Evolutionary conservation across 2,329 filamentous ascomycete genomes (phyloP).

Genomic region (Paecilomyces sp.): DNA sequence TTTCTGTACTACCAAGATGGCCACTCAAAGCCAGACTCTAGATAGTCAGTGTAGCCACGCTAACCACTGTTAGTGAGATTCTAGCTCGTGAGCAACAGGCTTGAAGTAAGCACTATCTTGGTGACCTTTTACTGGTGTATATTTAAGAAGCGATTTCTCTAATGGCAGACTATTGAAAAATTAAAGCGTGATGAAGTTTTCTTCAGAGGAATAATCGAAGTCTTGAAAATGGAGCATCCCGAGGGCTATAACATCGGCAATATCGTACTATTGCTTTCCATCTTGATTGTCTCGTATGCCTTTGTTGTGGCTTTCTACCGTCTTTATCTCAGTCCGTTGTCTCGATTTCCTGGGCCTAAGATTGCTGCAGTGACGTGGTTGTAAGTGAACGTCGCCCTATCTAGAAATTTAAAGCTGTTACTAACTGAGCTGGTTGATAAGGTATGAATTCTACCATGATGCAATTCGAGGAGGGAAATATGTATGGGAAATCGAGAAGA

Average conservation of each 20-base stretch:
- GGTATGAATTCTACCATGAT: conserved; percentile 14
- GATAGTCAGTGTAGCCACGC: neutral
- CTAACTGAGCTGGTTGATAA: neutral
- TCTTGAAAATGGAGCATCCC: neutral
- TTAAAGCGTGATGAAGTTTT: no score
- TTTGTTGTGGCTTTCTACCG: neutral
- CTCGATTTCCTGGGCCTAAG: neutral
- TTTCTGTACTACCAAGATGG: neutral
- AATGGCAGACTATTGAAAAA: neutral
- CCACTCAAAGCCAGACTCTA: neutral
- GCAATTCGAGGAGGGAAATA: conserved; percentile 10
- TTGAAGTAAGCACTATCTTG: neutral
- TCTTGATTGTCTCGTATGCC: neutral
- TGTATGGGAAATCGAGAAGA: conserved; percentile 8
- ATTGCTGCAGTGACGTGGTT: neutral
- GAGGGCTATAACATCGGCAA: neutral
- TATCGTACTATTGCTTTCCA: neutral
- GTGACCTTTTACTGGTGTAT: neutral
- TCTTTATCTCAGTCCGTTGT: neutral
- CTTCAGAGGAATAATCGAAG: no score
- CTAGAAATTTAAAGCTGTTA: neutral
- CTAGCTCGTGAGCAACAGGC: neutral
- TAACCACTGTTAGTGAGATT: neutral
- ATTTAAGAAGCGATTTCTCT: neutral
- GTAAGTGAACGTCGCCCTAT: conserved; percentile 3